phyloP scores from a whole-genome alignment of 495 filamentous ascomycete species.

The Aspergillus indologenus region DNA sequence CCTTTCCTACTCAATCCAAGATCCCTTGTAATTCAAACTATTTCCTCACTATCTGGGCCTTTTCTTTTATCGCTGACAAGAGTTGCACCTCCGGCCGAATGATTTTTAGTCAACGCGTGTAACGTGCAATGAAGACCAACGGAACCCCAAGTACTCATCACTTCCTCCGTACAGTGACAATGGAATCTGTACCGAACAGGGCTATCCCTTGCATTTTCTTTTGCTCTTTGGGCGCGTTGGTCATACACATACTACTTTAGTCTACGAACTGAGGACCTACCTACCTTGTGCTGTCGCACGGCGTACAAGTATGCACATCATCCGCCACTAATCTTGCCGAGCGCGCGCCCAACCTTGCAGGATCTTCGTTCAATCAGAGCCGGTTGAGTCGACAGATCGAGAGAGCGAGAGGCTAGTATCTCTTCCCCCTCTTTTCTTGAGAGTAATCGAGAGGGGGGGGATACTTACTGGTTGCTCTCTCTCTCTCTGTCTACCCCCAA shows the following conservation, averaged over 20 bases:
- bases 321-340: slow-evolving; percentile 5
- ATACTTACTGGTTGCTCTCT: no score
- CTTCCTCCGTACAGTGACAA: background rate
- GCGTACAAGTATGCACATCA: slow-evolving; percentile 6
- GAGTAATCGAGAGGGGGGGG: no score
- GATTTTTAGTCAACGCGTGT: background rate
- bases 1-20: no score
- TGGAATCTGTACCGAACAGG: slow-evolving; percentile 11
- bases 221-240: background rate
- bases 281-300: background rate
- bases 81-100: background rate
- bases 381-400: background rate
- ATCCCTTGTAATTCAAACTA: no score
- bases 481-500: no score
- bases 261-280: no score
- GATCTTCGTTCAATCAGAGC: slow-evolving; percentile 6
- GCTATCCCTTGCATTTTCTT: slow-evolving; percentile 21
- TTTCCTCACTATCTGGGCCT: background rate
- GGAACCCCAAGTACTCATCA: background rate
- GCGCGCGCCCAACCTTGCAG: slow-evolving; percentile 9
- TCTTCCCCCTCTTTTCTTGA: background rate
- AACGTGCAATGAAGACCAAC: background rate
- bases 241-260: slow-evolving; percentile 7
- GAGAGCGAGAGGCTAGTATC: no score
- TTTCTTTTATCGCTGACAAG: background rate